Conservation (phyloP, 2,329 filamentous ascomycete genomes). For the Boeremia lycopersici region DNA sequence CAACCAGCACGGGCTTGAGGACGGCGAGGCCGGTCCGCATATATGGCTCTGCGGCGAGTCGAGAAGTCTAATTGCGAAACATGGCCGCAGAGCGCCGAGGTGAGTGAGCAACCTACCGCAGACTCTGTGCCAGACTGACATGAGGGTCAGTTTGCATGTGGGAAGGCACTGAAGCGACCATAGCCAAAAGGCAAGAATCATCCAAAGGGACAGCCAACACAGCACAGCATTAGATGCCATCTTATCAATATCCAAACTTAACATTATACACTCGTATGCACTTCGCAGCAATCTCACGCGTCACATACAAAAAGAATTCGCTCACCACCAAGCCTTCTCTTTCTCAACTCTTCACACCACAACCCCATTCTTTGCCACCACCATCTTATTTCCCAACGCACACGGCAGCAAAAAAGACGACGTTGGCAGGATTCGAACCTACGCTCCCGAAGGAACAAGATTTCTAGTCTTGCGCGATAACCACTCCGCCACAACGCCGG, state of each 20-base stretch:
- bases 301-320: too few relatives aligned
- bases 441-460: not conserved
- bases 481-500: not conserved
- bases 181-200: not conserved
- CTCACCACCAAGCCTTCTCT: too few relatives aligned
- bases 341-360: too few relatives aligned
- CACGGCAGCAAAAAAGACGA: not conserved
- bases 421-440: slow-evolving; percentile 22
- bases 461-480: not conserved
- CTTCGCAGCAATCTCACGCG: too few relatives aligned
- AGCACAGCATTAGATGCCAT: too few relatives aligned
- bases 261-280: too few relatives aligned
- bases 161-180: not conserved
- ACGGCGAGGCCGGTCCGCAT: slow-evolving; percentile 63
- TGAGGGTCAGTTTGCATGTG: not conserved
- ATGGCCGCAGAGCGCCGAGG: slow-evolving; percentile 28
- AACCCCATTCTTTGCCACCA: too few relatives aligned
- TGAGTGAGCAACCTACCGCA: not conserved
- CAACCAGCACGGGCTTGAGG: slow-evolving; percentile 56
- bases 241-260: too few relatives aligned
- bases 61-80: slow-evolving; percentile 69
- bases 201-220: too few relatives aligned
- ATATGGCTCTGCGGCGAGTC: slow-evolving; percentile 70
- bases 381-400: too few relatives aligned
- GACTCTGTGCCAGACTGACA: not conserved